Evolutionary conservation across 2,329 filamentous ascomycete species (phyloP), one percentile per base, ranked within the genome.

Genomic region (Zasmidium cellare): DNA sequence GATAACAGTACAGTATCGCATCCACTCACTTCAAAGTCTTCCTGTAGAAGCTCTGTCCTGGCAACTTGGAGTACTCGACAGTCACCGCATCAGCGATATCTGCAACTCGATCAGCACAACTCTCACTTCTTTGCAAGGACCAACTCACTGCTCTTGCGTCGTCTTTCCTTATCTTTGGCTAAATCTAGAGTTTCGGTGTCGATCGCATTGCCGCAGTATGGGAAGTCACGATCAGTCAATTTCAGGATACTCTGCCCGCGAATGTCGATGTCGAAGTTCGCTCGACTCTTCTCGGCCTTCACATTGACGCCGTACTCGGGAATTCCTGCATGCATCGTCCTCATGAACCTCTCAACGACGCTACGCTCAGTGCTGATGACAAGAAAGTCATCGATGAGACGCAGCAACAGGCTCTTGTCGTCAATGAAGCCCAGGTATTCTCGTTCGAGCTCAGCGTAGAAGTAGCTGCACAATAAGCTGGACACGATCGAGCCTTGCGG

Each of bases 401-500:
- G 84, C 53, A 97, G 74, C 7, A 99, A 79, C 2, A 97, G 74
- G 50, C 84, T 87, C 16, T 69, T 65, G 3, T 75, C 69, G 16
- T 79, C 66, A 1, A 94, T 75, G 69, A 97, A 97, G 0, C 69
- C 71, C 2, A 97, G 78, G 14, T 87, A 78, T 23, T 86, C 80
- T 6, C 76, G 75, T 73, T 99, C 94, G 1, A 97, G 83, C 61
- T 94, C 87, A 5, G 90, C 92, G 71, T 99, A 99, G 74, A 97
- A 97, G 75, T 96, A 93, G 75, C 92, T 97, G 79, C 94, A 97
- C 3, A 99, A 80, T 44, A 92, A 80, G 46, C 88, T 90, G 0
- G 92, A 97, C 3, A 99, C 72, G 1, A 97, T 83, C 0, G 92
- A 97, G 7, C 94, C 94, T 73, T 99, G 94, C 0, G 94, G 92